phyloP scores from a whole-genome alignment of 225 moss, liverwort and hornwort species.

The Pleurozium schreberi region DNA sequence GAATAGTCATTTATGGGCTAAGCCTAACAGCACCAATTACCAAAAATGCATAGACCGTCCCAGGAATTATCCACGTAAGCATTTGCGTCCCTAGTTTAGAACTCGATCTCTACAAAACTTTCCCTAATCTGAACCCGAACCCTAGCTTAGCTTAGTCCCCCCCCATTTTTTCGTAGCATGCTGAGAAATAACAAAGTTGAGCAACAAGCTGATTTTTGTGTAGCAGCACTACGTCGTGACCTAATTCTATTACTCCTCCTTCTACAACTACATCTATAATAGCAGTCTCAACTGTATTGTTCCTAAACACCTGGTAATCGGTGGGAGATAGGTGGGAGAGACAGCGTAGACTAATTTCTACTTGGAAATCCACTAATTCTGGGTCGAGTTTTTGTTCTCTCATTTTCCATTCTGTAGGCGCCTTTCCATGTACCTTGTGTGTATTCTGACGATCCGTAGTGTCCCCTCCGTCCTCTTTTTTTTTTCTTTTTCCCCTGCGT shows the following conservation, averaged over 20 bases:
- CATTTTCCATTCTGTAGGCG: background rate
- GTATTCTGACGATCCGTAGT: background rate
- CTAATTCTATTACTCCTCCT: background rate
- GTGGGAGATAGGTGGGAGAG: background rate
- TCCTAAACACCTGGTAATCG: background rate
- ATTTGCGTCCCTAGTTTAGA: background rate
- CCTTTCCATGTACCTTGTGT: background rate
- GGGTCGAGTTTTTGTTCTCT: background rate
- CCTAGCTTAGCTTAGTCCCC: too few species aligned
- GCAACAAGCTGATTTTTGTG: background rate
- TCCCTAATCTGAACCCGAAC: background rate
- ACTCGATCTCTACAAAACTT: background rate
- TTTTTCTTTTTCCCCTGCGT: background rate
- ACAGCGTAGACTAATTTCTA: too few species aligned
- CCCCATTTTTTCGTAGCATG: constrained; percentile 19
- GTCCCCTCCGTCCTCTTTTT: background rate
- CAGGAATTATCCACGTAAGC: constrained; percentile 41
- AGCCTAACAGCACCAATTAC: constrained; percentile 52
- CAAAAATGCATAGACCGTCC: constrained; percentile 61
- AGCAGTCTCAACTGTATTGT: background rate
- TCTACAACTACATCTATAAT: background rate
- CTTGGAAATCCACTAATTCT: background rate
- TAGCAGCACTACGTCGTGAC: background rate
- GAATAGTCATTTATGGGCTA: constrained; percentile 30
- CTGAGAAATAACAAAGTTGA: background rate